phyloP scores from a whole-genome alignment of 2,329 filamentous ascomycete species.

The Penicillium carneum region DNA sequence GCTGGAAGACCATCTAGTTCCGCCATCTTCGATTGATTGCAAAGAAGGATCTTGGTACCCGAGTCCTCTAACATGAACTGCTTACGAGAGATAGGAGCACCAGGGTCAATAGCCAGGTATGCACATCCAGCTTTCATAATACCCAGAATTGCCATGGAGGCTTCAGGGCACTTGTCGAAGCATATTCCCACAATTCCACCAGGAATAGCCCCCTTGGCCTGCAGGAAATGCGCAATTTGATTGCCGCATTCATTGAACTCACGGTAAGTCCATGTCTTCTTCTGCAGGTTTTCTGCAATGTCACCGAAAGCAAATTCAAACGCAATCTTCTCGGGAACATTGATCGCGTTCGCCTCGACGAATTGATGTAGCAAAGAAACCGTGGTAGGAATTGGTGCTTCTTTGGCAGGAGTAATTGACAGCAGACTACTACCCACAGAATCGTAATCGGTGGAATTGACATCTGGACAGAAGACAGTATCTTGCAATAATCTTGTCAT shows the following conservation, averaged over 20 bases:
- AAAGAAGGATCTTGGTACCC: conserved; percentile 67
- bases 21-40: conserved; percentile 56
- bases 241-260: conserved; percentile 76
- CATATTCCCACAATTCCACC: conserved; percentile 76
- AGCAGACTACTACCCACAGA: conserved; percentile 49
- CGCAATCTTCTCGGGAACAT: conserved; percentile 67
- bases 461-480: conserved; percentile 60
- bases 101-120: conserved; percentile 80
- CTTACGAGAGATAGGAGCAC: conserved; percentile 74
- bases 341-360: conserved; percentile 69
- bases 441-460: conserved; percentile 51
- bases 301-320: conserved; percentile 76
- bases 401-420: conserved; percentile 70
- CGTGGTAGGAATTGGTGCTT: conserved; percentile 63
- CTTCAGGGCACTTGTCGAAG: conserved; percentile 85
- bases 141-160: conserved; percentile 81
- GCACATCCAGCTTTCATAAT: conserved; percentile 82
- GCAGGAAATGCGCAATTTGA: conserved; percentile 71
- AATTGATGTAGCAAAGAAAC: conserved; percentile 76
- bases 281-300: conserved; percentile 55
- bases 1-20: conserved; percentile 47
- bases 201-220: conserved; percentile 55
- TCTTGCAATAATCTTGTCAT: conserved; percentile 71
- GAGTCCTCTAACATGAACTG: conserved; percentile 81
- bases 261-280: conserved; percentile 73